Base-by-base conservation (phyloP, 2,329 filamentous ascomycete species). In the Alternaria sp. region DNA sequence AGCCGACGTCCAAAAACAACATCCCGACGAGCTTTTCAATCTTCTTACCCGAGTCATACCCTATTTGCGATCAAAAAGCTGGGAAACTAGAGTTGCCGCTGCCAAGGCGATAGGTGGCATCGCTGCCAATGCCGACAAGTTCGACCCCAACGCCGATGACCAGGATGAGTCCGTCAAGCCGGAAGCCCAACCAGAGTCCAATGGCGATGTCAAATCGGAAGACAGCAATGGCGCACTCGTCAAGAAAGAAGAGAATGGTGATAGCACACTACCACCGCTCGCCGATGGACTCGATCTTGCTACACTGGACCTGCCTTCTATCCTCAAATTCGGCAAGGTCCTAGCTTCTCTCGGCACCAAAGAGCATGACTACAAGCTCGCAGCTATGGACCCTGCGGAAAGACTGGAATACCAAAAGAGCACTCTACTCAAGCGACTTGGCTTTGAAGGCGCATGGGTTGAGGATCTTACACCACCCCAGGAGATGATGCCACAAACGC, bases 21-120 rank as follows among this genome's bases (percentile, higher is more conserved):
- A 98, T 75, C 96, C 96, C 0, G 95, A 99, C 82, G 96, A 99
- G 80, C 85, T 99, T 1, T 98, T 98, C 82, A 97, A 98, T 77
- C 87, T 99, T 7, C 87, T 99, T 12, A 95, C 93, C 28, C 88
- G 95, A 64, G 94, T 99, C 30, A 90, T 99, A n/a, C 95, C 96
- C 1, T 99, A 97, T 80, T 86, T 99, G 28, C 89, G 93, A 62
- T 95, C 96, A 71, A 97, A 95, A 79, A 95, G 94, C 77, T 99
- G 96, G 96, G 96, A 99, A 77, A 99, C 96, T 25, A 87, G 96
- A 71, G 94, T 91, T 65, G 96, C 96, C 58, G 92, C 96, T 50
- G 94, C 95, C 71, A 97, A 95, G 81, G 96, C 96, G 20, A 90
- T 99, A 62, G 95, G 95, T 62, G 94, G 95, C 74, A 98, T 99